Evolutionary conservation across 2,329 filamentous ascomycete genomes (phyloP).

Genomic region (Epicoccum nigrum): DNA sequence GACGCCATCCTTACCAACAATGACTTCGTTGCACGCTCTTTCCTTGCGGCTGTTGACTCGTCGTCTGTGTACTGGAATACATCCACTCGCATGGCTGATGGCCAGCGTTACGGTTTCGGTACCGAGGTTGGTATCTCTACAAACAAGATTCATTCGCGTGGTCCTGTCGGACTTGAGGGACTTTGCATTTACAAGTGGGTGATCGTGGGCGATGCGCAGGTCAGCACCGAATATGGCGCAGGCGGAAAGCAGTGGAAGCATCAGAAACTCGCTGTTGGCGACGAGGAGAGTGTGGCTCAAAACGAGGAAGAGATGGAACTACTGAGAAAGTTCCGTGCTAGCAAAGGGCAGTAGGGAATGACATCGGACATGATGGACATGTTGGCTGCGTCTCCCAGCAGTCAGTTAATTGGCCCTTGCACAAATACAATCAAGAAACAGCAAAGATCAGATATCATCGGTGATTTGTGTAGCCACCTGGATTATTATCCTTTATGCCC

Average conservation of each 20-base stretch:
- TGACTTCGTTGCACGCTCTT: conserved; percentile 71
- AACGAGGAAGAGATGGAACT: conserved; percentile 43
- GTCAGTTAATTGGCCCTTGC: too few relatives aligned
- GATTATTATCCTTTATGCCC: too few relatives aligned
- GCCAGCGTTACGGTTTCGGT: conserved; percentile 96
- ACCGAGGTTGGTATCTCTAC: conserved; percentile 98
- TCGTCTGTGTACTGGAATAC: conserved; percentile 97
- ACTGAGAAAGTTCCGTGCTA: conserved; percentile 40
- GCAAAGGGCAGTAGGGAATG: conserved; percentile 11
- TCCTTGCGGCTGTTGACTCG: conserved; percentile 85
- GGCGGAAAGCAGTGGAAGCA: conserved; percentile 64
- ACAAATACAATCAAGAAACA: too few relatives aligned
- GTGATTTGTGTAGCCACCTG: too few relatives aligned
- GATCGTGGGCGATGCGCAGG: conserved; percentile 80
- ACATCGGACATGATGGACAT: neutral
- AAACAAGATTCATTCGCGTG: conserved; percentile 95
- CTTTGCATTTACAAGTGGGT: conserved; percentile 98
- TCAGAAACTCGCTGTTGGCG: conserved; percentile 51
- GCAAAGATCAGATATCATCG: too few relatives aligned
- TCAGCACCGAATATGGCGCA: conserved; percentile 73
- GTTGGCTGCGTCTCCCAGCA: too few relatives aligned
- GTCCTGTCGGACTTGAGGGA: conserved; percentile 91
- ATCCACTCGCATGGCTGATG: conserved; percentile 91
- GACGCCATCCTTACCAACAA: conserved; percentile 84
- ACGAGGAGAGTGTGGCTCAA: conserved; percentile 37